These are phyloP conservation scores for Echinosophora koreensis DNA, from an alignment of 306 rosid genomes.

Conservation along the genomic window DNA sequence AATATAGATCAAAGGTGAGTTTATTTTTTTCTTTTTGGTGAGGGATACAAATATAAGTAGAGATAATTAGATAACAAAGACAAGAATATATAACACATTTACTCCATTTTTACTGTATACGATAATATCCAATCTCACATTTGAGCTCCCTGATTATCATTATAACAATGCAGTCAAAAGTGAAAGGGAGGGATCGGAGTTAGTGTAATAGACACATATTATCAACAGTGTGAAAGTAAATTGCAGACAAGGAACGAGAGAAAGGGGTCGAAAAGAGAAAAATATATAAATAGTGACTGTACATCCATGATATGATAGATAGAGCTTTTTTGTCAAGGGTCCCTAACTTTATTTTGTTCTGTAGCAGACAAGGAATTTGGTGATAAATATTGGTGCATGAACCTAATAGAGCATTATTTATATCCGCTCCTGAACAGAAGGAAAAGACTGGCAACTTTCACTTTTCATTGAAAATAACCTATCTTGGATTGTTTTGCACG, in stretches of 20 bases:
- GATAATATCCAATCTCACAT: too few species aligned
- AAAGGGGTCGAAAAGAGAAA: constrained; percentile 5
- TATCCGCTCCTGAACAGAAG: not conserved
- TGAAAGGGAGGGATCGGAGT: constrained; percentile 15
- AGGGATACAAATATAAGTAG: too few species aligned
- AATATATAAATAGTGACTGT: not conserved
- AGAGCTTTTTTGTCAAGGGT: constrained; percentile 27
- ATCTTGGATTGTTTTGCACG: constrained; percentile 11
- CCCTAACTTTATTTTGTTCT: constrained; percentile 28
- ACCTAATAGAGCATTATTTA: constrained; percentile 5
- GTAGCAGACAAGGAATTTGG: constrained; percentile 21
- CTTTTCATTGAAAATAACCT: constrained; percentile 40
- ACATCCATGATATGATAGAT: not conserved
- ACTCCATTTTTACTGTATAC: too few species aligned
- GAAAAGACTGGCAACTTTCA: constrained; percentile 8
- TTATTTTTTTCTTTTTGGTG: too few species aligned
- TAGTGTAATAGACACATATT: not conserved
- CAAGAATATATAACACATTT: too few species aligned
- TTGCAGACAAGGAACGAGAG: constrained; percentile 27
- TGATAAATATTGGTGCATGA: constrained; percentile 41
- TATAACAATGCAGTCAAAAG: too few species aligned
- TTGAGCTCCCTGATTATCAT: too few species aligned
- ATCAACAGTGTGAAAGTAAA: constrained; percentile 34
- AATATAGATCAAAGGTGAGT: too few species aligned
- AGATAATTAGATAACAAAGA: too few species aligned